Conservation (phyloP, 2,329 filamentous ascomycete species). For the Lasiodiplodia sp. region DNA sequence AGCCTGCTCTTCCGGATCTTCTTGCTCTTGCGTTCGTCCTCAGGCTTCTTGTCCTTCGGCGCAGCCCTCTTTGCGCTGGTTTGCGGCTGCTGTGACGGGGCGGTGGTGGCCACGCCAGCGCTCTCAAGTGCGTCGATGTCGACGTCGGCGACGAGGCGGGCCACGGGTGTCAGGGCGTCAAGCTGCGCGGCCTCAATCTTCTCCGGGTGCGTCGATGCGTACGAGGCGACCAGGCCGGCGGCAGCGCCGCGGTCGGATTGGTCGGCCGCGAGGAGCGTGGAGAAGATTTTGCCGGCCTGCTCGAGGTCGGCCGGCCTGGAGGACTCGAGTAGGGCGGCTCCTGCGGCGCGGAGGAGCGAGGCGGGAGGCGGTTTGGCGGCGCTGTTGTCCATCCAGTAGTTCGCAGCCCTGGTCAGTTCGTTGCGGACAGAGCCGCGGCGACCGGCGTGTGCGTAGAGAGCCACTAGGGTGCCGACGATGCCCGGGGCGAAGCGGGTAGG, state of each 20-base stretch:
- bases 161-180: constrained; percentile 66
- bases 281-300: constrained; percentile 80
- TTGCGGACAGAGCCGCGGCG: constrained; percentile 74
- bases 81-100: constrained; percentile 32
- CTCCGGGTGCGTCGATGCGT: constrained; percentile 67
- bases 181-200: constrained; percentile 63
- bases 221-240: constrained; percentile 86
- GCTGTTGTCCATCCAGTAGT: constrained; percentile 74
- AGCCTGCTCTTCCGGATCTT: constrained; percentile 67
- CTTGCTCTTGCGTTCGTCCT: constrained; percentile 67
- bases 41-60: constrained; percentile 45
- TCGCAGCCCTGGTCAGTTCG: constrained; percentile 80
- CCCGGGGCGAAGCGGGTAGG: constrained; percentile 85
- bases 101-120: constrained; percentile 67
- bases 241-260: constrained; percentile 73
- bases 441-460: constrained; percentile 78
- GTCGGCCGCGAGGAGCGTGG: constrained; percentile 70
- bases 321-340: constrained; percentile 81
- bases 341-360: constrained; percentile 81
- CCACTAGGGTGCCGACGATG: constrained; percentile 79
- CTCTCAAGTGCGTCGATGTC: constrained; percentile 69
- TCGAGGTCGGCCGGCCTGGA: constrained; percentile 71
- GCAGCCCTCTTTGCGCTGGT: constrained; percentile 51
- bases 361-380: constrained; percentile 48
- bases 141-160: constrained; percentile 66